Conservation (phyloP, 2,329 filamentous ascomycete species). For the Cryphonectria japonica region DNA sequence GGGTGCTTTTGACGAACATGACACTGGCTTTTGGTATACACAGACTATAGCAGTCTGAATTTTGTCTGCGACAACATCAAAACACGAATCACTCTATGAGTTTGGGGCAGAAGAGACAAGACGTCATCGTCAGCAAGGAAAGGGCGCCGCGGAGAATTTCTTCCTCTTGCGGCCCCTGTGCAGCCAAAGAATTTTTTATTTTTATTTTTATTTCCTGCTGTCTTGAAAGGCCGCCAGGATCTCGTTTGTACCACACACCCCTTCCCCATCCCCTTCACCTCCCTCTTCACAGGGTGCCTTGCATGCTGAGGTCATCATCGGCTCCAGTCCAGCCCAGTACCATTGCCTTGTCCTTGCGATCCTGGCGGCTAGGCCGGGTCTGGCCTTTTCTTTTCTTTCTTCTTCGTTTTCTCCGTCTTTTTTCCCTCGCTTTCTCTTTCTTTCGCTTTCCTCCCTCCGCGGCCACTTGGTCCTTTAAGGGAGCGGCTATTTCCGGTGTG, state of each 20-base stretch:
- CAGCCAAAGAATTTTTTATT: background rate
- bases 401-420: background rate
- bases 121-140: constrained; percentile 4
- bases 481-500: constrained; percentile 7
- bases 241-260: background rate
- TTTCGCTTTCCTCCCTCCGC: background rate
- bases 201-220: too few species aligned
- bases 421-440: background rate
- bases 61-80: background rate
- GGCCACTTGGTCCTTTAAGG: background rate
- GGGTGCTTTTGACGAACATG: too few species aligned
- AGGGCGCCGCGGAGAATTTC: background rate
- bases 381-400: background rate
- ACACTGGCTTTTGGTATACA: background rate
- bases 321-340: background rate
- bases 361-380: background rate
- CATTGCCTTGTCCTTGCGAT: background rate
- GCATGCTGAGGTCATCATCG: constrained; percentile 14
- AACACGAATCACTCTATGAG: background rate
- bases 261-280: background rate
- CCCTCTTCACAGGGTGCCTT: background rate
- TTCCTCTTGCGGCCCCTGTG: background rate
- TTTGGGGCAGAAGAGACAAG: background rate
- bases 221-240: background rate
- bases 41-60: background rate